Percentiles rank a stretch among this genome's conserved stretches.
These are phyloP conservation scores for Cutaneotrichosporon mucoides DNA, from an alignment of 1,284 basidiomycete species.

Conservation along the genomic window DNA sequence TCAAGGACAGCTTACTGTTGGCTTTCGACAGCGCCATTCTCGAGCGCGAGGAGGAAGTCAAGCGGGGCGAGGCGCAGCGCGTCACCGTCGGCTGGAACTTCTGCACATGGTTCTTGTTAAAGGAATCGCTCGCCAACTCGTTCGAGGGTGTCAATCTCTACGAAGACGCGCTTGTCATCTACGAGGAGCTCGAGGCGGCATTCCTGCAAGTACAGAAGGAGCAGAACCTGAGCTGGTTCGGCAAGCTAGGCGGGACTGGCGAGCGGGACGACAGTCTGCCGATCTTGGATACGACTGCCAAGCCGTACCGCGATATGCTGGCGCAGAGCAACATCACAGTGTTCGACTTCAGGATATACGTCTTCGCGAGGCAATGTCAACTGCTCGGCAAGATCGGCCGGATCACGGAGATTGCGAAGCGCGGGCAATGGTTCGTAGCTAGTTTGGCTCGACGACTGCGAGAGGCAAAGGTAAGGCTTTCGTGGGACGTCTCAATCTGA, in stretches of 20 bases:
- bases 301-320: constrained; percentile 84
- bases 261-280: constrained; percentile 72
- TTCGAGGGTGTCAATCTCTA: constrained; percentile 84
- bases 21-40: constrained; percentile 76
- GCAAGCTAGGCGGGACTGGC: constrained; percentile 60
- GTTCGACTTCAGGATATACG: constrained; percentile 89
- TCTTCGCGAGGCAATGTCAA: constrained; percentile 79
- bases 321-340: constrained; percentile 85
- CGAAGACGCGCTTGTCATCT: constrained; percentile 84
- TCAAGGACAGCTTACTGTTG: constrained; percentile 79
- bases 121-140: constrained; percentile 90
- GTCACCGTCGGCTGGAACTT: constrained; percentile 95
- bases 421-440: constrained; percentile 50
- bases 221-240: constrained; percentile 85
- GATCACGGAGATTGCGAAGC: constrained; percentile 72
- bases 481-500: not conserved
- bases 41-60: constrained; percentile 81
- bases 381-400: constrained; percentile 76
- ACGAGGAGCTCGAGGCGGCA: constrained; percentile 82
- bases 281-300: constrained; percentile 71
- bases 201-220: constrained; percentile 72
- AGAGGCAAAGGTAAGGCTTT: constrained; percentile 63
- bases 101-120: constrained; percentile 89
- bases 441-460: constrained; percentile 53
- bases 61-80: constrained; percentile 75